These are phyloP conservation scores for Gracilaria caudata DNA, from an alignment of 23 red algal species.

Conservation along the genomic window DNA sequence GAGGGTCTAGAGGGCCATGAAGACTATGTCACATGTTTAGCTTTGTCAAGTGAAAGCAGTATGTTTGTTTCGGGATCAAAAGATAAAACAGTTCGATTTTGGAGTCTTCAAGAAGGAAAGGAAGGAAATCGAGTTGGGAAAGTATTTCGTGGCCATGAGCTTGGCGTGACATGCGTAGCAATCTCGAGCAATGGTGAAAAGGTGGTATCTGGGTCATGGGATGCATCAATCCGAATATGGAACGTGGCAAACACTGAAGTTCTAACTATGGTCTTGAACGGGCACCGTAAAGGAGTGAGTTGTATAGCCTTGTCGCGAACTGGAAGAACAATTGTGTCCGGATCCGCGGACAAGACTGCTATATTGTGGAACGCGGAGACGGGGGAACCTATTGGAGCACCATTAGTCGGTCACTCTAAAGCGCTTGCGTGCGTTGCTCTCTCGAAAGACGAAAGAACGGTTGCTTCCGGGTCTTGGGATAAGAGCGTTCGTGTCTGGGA, in stretches of 20 bases:
- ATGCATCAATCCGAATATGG: background rate
- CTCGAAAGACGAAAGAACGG: background rate
- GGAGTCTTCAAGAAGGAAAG: background rate
- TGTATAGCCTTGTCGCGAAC: background rate
- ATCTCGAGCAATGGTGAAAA: background rate
- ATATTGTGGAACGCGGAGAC: background rate
- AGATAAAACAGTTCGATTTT: conserved; percentile 11
- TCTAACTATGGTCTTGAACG: background rate
- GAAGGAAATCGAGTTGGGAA: background rate
- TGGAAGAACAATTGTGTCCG: conserved; percentile 1
- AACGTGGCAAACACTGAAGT: background rate
- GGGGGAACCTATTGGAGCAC: background rate
- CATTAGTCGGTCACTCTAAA: background rate
- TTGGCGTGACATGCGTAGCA: conserved; percentile 4
- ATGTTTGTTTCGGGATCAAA: background rate
- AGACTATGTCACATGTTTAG: background rate
- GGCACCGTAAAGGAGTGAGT: background rate
- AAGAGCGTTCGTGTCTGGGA: conserved; percentile 16
- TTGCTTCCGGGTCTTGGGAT: conserved; percentile 1
- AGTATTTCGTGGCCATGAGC: background rate
- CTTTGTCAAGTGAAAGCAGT: background rate
- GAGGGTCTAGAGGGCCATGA: background rate
- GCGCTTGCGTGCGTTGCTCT: background rate
- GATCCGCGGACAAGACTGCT: background rate
- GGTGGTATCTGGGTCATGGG: conserved; percentile 14